phyloP scores from a whole-genome alignment of 768 basidiomycete species.

The Symmetrospora coprosmae region DNA sequence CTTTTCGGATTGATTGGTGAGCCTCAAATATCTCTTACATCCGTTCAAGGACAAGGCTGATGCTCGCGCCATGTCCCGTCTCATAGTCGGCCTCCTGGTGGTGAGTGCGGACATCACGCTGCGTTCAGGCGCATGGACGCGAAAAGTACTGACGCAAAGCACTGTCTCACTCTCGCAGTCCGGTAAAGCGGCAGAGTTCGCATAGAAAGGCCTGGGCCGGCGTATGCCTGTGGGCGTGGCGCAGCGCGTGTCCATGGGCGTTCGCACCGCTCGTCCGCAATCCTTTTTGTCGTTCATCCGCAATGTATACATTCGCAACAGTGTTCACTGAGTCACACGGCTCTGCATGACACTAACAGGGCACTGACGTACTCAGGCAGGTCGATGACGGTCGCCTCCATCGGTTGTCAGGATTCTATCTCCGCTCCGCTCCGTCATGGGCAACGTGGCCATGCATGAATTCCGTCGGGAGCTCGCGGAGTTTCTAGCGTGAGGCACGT shows the following conservation, averaged over 20 bases:
- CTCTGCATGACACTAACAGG: too few species aligned
- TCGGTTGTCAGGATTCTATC: too few species aligned
- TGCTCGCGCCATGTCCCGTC: background rate
- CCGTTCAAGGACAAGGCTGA: background rate
- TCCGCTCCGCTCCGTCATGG: too few species aligned
- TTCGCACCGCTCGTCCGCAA: background rate
- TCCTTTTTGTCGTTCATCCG: background rate
- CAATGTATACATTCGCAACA: background rate
- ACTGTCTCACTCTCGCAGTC: constrained; percentile 31
- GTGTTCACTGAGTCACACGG: too few species aligned
- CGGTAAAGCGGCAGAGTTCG: constrained; percentile 39
- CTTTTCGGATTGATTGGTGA: constrained; percentile 81
- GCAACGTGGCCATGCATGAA: too few species aligned
- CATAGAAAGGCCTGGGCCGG: too few species aligned
- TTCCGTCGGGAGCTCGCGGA: too few species aligned
- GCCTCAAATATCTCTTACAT: constrained; percentile 35
- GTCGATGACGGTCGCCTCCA: too few species aligned
- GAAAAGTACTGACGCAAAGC: background rate
- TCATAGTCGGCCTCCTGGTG: constrained; percentile 65
- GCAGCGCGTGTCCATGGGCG: too few species aligned
- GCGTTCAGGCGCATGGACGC: background rate
- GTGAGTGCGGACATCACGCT: constrained; percentile 42
- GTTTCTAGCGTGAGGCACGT: too few species aligned
- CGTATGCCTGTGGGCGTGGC: too few species aligned
- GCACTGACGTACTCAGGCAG: too few species aligned